phyloP scores from a whole-genome alignment of 345 rosid species.

The Hibiscus trionum region DNA sequence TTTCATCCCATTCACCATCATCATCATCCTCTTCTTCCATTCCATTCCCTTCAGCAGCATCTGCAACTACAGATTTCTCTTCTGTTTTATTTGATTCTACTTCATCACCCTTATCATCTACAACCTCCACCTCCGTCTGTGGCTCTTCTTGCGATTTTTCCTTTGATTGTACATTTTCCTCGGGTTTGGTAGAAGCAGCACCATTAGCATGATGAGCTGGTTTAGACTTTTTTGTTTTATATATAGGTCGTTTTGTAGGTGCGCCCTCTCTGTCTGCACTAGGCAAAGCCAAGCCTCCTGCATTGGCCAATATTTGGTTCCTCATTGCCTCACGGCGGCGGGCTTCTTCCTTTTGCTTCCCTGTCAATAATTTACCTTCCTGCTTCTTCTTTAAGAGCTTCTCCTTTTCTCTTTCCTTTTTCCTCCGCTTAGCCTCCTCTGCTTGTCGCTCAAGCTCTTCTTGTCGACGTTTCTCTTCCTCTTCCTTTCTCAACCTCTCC shows the following conservation, averaged over 20 bases:
- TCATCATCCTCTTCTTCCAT: slow-evolving; percentile 72
- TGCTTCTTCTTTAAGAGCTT: slow-evolving; percentile 74
- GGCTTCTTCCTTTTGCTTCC: slow-evolving; percentile 85
- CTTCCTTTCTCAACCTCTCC: slow-evolving; percentile 80
- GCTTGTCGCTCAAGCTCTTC: slow-evolving; percentile 90
- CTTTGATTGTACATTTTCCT: slow-evolving; percentile 35
- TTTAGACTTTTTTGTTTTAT: slow-evolving; percentile 71
- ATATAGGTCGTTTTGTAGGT: slow-evolving; percentile 65
- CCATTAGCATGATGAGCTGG: slow-evolving; percentile 53
- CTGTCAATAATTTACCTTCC: slow-evolving; percentile 85
- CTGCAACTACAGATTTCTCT: slow-evolving; percentile 40
- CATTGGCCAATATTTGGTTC: slow-evolving; percentile 62
- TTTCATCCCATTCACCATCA: slow-evolving; percentile 93
- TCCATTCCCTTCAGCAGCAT: slow-evolving; percentile 43
- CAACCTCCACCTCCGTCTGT: slow-evolving; percentile 34
- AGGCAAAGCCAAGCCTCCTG: slow-evolving; percentile 34
- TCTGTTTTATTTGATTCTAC: slow-evolving; percentile 29
- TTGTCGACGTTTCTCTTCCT: slow-evolving; percentile 69
- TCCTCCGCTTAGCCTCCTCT: slow-evolving; percentile 86
- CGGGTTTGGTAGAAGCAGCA: slow-evolving; percentile 38
- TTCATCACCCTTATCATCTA: slow-evolving; percentile 41
- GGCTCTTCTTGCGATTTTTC: slow-evolving; percentile 35
- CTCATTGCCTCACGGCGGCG: slow-evolving; percentile 79
- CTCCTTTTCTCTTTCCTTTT: slow-evolving; percentile 86
- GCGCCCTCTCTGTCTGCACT: slow-evolving; percentile 41